Percentiles rank a stretch among this genome's conserved stretches.
phyloP scores from a whole-genome alignment of 1,284 basidiomycete species.

The Cryptococcus sp. region DNA sequence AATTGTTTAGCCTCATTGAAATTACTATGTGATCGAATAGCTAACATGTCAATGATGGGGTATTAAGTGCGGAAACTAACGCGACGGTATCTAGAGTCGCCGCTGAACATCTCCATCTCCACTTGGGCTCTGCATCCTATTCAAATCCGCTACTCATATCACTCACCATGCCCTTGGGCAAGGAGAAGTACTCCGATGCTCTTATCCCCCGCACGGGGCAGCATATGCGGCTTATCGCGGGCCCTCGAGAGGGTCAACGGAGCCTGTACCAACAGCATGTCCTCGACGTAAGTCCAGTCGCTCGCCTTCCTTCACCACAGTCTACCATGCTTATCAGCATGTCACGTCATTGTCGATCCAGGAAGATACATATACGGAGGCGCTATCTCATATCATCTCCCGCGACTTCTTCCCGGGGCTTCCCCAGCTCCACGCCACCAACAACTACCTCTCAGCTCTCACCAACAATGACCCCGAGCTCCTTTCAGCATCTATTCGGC shows the following conservation, averaged over 20 bases:
- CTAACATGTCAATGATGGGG: too few relatives aligned
- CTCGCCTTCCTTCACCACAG: neutral
- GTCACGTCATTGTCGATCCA: constrained; percentile 21
- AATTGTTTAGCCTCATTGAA: too few relatives aligned
- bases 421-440: constrained; percentile 78
- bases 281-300: constrained; percentile 39
- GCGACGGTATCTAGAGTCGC: too few relatives aligned
- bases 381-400: constrained; percentile 88
- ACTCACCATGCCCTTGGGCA: neutral
- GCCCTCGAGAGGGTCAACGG: constrained; percentile 34
- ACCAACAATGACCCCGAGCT: constrained; percentile 66
- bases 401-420: constrained; percentile 96
- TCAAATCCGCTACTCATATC: neutral
- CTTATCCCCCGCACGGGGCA: constrained; percentile 36
- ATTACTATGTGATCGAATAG: too few relatives aligned
- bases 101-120: neutral
- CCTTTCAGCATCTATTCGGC: constrained; percentile 68
- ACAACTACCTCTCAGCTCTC: constrained; percentile 75
- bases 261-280: constrained; percentile 45
- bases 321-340: constrained; percentile 9
- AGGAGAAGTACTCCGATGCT: constrained; percentile 14
- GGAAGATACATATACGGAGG: constrained; percentile 91
- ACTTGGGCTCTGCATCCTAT: neutral
- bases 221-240: constrained; percentile 27
- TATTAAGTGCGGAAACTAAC: too few relatives aligned